Evolutionary conservation across 495 filamentous ascomycete species (phyloP).

Genomic region (Hypomontagnella monticulosa): DNA sequence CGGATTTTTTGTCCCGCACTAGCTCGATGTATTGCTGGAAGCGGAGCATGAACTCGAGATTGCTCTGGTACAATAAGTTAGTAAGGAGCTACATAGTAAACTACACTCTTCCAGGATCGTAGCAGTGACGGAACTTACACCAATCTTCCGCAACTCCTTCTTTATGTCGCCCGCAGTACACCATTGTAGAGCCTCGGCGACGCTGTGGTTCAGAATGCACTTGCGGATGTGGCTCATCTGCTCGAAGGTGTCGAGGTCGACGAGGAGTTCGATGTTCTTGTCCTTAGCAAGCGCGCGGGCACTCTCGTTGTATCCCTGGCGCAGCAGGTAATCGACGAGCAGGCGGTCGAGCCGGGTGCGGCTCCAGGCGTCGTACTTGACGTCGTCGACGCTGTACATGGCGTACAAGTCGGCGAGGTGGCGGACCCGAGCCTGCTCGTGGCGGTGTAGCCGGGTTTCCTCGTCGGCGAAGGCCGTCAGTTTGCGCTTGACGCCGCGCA

Average conservation of each 20-base stretch:
- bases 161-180: constrained; percentile 82
- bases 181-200: constrained; percentile 84
- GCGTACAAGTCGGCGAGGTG: constrained; percentile 82
- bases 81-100: background rate
- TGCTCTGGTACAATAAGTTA: constrained; percentile 64
- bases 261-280: constrained; percentile 73
- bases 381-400: constrained; percentile 85
- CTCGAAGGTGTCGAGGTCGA: constrained; percentile 89
- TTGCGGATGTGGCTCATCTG: constrained; percentile 79
- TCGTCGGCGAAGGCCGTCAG: constrained; percentile 79
- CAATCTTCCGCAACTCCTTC: constrained; percentile 82
- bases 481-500: constrained; percentile 88
- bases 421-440: constrained; percentile 76
- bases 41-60: constrained; percentile 92
- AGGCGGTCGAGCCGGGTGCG: constrained; percentile 81
- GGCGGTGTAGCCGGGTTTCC: constrained; percentile 74
- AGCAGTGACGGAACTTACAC: constrained; percentile 59
- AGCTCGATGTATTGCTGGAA: constrained; percentile 96
- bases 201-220: constrained; percentile 73
- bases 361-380: constrained; percentile 94
- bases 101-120: background rate
- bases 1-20: constrained; percentile 69
- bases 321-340: constrained; percentile 87
- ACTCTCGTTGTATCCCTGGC: constrained; percentile 82
- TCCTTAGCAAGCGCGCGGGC: constrained; percentile 77